Conservation (phyloP, 2,329 filamentous ascomycete genomes). For the Botrytis byssoidea region DNA sequence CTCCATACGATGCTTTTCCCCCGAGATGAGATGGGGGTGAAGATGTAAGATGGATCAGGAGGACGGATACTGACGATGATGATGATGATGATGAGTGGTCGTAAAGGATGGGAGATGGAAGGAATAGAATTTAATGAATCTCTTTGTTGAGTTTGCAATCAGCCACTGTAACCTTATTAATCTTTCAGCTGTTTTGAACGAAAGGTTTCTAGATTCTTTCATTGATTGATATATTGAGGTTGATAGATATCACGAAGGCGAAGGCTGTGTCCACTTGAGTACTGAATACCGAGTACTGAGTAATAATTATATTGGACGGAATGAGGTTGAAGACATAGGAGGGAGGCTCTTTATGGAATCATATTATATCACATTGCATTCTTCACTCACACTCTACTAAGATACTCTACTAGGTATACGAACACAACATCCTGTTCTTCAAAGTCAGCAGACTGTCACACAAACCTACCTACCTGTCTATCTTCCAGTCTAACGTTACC, state of each 20-base stretch:
- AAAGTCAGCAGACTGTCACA: background rate
- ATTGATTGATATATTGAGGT: background rate
- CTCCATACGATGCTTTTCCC: background rate
- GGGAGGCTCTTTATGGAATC: background rate
- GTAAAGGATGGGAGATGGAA: background rate
- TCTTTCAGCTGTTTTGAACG: background rate
- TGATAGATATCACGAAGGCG: background rate
- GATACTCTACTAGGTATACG: background rate
- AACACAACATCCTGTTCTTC: background rate
- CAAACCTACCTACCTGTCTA: background rate
- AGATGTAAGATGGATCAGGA: background rate
- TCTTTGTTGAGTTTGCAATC: background rate
- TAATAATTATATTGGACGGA: too few species aligned
- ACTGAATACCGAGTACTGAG: background rate
- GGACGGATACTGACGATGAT: background rate
- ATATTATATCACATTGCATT: background rate
- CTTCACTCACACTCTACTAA: background rate
- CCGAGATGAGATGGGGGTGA: background rate
- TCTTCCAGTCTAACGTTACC: background rate
- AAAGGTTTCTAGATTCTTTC: background rate
- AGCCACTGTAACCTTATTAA: background rate
- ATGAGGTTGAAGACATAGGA: too few species aligned
- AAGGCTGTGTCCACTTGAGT: background rate
- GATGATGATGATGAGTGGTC: background rate
- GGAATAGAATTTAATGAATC: background rate